These are phyloP conservation scores for Starmerella tilneyi DNA, from an alignment of 805 yeast genomes.

Conservation along the genomic window DNA sequence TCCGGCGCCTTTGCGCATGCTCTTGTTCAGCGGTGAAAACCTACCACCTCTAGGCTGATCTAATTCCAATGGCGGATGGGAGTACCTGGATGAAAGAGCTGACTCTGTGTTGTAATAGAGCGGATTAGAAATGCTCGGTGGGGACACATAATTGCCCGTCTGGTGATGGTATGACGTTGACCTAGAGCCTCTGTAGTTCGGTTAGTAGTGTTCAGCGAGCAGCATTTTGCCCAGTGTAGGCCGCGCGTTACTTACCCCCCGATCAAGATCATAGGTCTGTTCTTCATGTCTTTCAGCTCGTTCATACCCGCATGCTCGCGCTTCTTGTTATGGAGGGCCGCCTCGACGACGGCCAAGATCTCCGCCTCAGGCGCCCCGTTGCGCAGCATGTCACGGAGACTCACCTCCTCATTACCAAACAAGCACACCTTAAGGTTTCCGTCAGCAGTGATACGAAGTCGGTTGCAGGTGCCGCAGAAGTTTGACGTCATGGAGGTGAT, in stretches of 20 bases:
- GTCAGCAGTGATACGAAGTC: conserved; percentile 43
- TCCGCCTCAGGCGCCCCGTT: conserved; percentile 32
- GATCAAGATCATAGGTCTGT: conserved; percentile 48
- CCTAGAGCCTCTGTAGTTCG: too few species aligned
- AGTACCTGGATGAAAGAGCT: too few species aligned
- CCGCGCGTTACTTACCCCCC: conserved; percentile 37
- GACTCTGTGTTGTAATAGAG: too few species aligned
- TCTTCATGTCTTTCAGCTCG: conserved; percentile 38
- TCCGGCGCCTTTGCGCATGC: too few species aligned
- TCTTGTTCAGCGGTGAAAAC: too few species aligned
- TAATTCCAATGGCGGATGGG: too few species aligned
- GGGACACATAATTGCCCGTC: too few species aligned
- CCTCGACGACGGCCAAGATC: conserved; percentile 35
- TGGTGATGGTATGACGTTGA: too few species aligned
- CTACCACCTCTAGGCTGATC: too few species aligned
- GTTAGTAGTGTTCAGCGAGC: neutral
- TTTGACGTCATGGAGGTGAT: conserved; percentile 48
- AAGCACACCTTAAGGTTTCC: conserved; percentile 48
- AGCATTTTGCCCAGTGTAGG: too few species aligned
- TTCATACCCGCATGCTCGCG: conserved; percentile 45
- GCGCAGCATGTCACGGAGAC: conserved; percentile 39
- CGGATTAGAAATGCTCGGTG: too few species aligned
- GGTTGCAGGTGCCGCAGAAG: conserved; percentile 45
- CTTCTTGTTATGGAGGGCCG: conserved; percentile 40
- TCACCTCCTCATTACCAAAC: conserved; percentile 44